These are phyloP conservation scores for Aechmea fasciata DNA, from an alignment of 176 grass and related monocot genomes.

Conservation along the genomic window DNA sequence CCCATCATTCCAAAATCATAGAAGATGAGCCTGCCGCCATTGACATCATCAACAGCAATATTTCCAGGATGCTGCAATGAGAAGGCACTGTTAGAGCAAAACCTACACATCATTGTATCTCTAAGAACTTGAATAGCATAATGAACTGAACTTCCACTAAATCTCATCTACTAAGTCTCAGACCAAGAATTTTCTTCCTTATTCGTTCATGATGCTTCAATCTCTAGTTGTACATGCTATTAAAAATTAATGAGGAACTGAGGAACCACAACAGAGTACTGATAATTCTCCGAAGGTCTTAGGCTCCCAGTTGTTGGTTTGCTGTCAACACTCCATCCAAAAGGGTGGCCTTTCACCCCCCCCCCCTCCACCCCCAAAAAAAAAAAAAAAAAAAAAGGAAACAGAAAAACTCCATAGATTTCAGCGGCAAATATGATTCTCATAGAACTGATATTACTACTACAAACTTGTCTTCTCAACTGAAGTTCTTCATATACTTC, in stretches of 20 bases:
- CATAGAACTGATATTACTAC: too few relatives aligned
- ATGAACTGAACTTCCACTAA: background rate
- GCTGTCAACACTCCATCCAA: too few relatives aligned
- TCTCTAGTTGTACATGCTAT: background rate
- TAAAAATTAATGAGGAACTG: background rate
- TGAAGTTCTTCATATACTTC: too few relatives aligned
- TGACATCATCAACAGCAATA: slow-evolving; percentile 98
- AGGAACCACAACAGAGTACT: background rate
- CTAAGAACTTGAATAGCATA: background rate
- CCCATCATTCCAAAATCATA: slow-evolving; percentile 99
- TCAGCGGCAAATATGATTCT: too few relatives aligned
- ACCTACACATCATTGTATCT: background rate
- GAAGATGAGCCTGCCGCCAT: slow-evolving; percentile 97
- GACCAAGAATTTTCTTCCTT: background rate
- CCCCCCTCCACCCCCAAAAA: too few relatives aligned
- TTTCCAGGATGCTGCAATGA: slow-evolving; percentile 84
- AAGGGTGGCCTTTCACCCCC: too few relatives aligned
- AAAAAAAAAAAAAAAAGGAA: too few relatives aligned
- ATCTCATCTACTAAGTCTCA: background rate
- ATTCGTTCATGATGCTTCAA: background rate
- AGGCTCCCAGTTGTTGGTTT: too few relatives aligned
- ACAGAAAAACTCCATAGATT: too few relatives aligned
- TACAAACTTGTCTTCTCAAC: too few relatives aligned
- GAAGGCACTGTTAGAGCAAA: slow-evolving; percentile 2
- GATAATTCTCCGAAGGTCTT: background rate